Base-by-base conservation (phyloP, 345 rosid genomes). In the Gossypium turneri region DNA sequence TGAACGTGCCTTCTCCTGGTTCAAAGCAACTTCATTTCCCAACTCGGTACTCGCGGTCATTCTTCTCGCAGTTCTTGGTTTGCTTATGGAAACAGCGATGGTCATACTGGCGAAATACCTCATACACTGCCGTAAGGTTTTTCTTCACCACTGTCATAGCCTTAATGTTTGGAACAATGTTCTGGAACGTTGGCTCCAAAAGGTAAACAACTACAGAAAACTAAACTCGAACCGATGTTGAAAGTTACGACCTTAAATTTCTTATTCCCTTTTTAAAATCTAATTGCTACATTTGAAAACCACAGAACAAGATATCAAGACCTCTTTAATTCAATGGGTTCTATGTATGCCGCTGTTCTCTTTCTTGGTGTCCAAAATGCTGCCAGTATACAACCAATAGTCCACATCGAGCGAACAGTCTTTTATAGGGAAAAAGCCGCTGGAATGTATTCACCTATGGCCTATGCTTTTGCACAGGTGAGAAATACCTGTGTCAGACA, bases 21-120 rank as follows among this genome's bases (percentile, higher is more conserved):
- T 83, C 88, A 48, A 79, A 84, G 65, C 92, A 89, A 61, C 81
- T 91, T 34, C 76, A 88, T 51, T 91, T 91, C 72, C 77, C 87
- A 0, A 80, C 85, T 62, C 81, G 73, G 67, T 88, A 91, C 83
- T 85, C 91, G 0, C 90, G 80, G 60, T 76, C 94, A 1, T 90
- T 87, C 74, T 61, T 79, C 71, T 78, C 83, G 44, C 97, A 89
- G 68, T 85, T 85, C 43, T 78, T 74, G 72, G 92, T 90, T 76
- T 91, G 94, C 76, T 80, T 88, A n/a, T 91, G 97, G 94, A 91
- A 88, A 75, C 94, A 88, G 75, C 86, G 82, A 27, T 81, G 79
- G 81, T 91, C 97, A 19, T 91, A 89, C 75, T 91, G 97, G 97
- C 84, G 97, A 34, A 89, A 91, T 80, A 86, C 94, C 0, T 83